phyloP scores from a whole-genome alignment of 1,284 basidiomycete species.

The Porogramme epimiltina region DNA sequence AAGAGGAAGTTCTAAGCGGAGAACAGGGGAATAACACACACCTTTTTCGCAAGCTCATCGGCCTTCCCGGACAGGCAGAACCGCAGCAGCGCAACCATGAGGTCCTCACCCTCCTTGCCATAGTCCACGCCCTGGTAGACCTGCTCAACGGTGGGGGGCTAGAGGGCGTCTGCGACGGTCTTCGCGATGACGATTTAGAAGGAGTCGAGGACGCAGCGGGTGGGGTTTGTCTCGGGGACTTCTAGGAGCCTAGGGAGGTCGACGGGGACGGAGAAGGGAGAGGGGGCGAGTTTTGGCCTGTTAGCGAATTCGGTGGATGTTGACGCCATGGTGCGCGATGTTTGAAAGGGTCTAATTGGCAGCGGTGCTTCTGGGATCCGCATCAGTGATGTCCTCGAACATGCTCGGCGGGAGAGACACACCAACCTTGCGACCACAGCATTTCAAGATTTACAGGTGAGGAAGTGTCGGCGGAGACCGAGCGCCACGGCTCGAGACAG shows the following conservation, averaged over 20 bases:
- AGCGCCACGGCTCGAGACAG: too few relatives aligned
- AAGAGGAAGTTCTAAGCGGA: too few relatives aligned
- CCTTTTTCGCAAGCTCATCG: constrained; percentile 76
- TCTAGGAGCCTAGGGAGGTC: constrained; percentile 44
- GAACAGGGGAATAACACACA: too few relatives aligned
- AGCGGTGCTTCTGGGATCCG: too few relatives aligned
- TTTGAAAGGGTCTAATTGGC: neutral
- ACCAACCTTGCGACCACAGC: too few relatives aligned
- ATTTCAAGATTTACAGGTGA: too few relatives aligned
- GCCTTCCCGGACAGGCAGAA: constrained; percentile 88
- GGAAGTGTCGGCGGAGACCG: too few relatives aligned
- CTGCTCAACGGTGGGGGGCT: constrained; percentile 68
- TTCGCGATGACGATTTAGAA: constrained; percentile 88
- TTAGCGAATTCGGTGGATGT: constrained; percentile 12
- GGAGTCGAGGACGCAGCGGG: constrained; percentile 75
- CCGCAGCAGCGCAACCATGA: constrained; percentile 89
- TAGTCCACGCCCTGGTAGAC: constrained; percentile 87
- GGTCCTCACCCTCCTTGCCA: constrained; percentile 91
- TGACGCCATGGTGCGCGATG: constrained; percentile 17
- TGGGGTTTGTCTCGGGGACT: constrained; percentile 71
- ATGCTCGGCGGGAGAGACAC: too few relatives aligned
- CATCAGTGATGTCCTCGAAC: too few relatives aligned
- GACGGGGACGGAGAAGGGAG: constrained; percentile 24
- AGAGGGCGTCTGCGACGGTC: constrained; percentile 71
- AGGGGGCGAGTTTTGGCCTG: constrained; percentile 17